These are phyloP conservation scores for sorghum (Sorghum bicolor) DNA, from an alignment of 176 grass and related monocot genomes.

Conservation along the genomic window DNA sequence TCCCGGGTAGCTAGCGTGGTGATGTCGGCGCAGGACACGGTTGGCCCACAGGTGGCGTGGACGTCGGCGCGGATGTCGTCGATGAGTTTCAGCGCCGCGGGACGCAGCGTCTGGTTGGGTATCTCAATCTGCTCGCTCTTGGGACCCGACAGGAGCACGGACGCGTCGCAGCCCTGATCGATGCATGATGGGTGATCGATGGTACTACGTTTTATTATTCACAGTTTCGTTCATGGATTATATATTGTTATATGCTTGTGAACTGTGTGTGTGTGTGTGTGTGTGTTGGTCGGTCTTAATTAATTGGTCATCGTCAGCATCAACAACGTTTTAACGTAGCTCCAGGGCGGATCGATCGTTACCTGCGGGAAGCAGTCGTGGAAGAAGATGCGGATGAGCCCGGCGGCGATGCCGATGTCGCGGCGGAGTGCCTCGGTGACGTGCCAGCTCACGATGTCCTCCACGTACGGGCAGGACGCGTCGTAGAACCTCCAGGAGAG, in stretches of 20 bases:
- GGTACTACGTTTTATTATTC: no score
- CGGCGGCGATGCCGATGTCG: conserved; percentile 45
- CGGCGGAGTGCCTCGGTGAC: conserved; percentile 11
- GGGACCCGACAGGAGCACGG: conserved; percentile 29
- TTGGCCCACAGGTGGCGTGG: conserved; percentile 16
- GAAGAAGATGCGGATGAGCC: conserved; percentile 46
- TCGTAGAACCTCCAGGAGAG: conserved; percentile 44
- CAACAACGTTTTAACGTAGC: no score
- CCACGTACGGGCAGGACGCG: conserved; percentile 17
- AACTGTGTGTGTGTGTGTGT: no score
- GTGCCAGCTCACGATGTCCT: conserved; percentile 27
- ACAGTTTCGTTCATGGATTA: no score
- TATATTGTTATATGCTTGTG: no score
- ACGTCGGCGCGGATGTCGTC: conserved; percentile 37
- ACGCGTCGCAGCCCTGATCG: conserved; percentile 55
- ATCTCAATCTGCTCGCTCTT: conserved; percentile 1
- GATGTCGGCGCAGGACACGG: conserved; percentile 46
- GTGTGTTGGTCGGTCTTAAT: no score
- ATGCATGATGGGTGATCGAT: no score
- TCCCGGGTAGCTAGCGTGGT: conserved; percentile 41
- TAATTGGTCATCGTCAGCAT: no score
- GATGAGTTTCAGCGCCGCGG: conserved; percentile 27
- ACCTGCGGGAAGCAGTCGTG: conserved; percentile 68
- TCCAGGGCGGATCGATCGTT: no score
- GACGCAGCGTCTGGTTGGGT: conserved; percentile 41